A percentile compares a stretch with the other conserved stretches of the same genome.
phyloP scores from a whole-genome alignment of 441 rosid species.

The Gossypium davidsonii region DNA sequence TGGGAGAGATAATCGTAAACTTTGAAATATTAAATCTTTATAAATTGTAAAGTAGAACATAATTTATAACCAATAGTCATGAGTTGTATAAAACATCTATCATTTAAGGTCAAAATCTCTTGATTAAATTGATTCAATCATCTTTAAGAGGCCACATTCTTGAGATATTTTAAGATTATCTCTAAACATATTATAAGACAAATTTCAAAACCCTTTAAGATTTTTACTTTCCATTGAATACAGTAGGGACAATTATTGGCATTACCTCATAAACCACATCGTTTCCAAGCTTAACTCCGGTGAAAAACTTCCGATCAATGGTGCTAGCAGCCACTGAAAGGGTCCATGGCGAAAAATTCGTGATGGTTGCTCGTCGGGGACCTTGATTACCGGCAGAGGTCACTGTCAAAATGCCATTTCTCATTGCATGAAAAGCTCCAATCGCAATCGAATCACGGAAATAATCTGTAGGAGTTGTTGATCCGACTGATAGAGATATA shows the following conservation, averaged over 20 bases:
- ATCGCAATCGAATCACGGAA: slow-evolving; percentile 13
- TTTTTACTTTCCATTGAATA: neutral
- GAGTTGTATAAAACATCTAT: no score
- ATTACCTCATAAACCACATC: slow-evolving; percentile 19
- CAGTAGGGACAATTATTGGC: neutral
- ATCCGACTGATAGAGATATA: slow-evolving; percentile 19
- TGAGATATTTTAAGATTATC: no score
- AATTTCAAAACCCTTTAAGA: neutral
- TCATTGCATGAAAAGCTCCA: slow-evolving; percentile 31
- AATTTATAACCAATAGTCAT: fast-evolving
- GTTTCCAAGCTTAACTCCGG: slow-evolving; percentile 21
- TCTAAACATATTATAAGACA: no score
- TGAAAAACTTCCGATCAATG: slow-evolving; percentile 15
- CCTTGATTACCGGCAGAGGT: slow-evolving; percentile 27
- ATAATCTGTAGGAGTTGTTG: neutral
- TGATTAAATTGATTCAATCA: no score
- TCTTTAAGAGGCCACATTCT: no score
- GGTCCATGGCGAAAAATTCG: slow-evolving; percentile 23
- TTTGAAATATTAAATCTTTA: no score
- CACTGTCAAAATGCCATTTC: slow-evolving; percentile 24
- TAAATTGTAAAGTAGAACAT: no score
- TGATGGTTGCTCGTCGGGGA: neutral
- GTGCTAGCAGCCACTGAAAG: slow-evolving; percentile 30
- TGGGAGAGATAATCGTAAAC: no score
- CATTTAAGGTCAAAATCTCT: no score